Base-by-base conservation (phyloP, 495 filamentous ascomycete species). In the Cercophora samala region DNA sequence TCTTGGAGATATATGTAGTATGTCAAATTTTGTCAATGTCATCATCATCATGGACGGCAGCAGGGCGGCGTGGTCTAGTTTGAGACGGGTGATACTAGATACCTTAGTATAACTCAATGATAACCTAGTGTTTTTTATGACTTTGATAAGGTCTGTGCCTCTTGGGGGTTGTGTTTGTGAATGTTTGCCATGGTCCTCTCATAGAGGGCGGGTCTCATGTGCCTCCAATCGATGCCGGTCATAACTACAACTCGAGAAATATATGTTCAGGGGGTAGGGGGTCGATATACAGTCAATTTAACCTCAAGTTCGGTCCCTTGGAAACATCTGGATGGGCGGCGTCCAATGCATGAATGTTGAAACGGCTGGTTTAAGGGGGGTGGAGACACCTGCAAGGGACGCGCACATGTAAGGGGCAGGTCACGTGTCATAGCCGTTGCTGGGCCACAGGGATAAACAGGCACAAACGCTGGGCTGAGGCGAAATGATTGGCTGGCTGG, bases 371-470 rank as follows among this genome's bases (percentile, higher is more conserved):
- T 46, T 17, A 56, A 21, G n/a, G 53, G 22, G 53, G 53, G 53
- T 56, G 53, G 53, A 18, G 53, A 21, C 53, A 23, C 5, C 5
- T 56, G 53, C 53, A 56, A 32, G 58, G 58, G 58, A 24, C 58
- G 24, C 22, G 24, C 17, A 32, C 5, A 18, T 26, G 22, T 32
- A 60, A 60, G 58, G 58, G 58, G 26, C 26, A 32, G 58, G 58
- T 60, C 58, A 60, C 58, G 58, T 60, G 58, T 29, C 26, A 26
- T 29, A n/a, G 19, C 22, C 55, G 71, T 73, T 73, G 71, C 71
- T 66, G 60, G 67, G 70, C 63, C 70, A 72, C 65, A 66, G n/a
- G 37, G 26, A 63, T 73, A 73, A 73, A 73, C 71, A 73, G 64
- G 56, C 21, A 51, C 37, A 46, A 46, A 15, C n/a, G 26, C 22